Conservation (phyloP, 2,329 filamentous ascomycete genomes). For the Colletotrichum liaoningense region DNA sequence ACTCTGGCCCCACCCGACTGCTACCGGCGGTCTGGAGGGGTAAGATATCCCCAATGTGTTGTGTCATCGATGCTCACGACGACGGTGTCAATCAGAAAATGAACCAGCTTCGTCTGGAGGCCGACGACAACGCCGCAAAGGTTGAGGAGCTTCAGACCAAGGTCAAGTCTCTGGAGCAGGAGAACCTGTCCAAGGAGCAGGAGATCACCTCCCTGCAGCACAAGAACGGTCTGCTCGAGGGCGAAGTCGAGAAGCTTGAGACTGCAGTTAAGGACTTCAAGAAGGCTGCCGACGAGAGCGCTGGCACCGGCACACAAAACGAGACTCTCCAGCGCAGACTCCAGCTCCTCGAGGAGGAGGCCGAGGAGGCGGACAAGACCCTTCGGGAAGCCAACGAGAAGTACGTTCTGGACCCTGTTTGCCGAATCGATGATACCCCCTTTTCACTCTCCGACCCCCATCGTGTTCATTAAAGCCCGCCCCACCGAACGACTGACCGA, state of each 20-base stretch:
- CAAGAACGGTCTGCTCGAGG: conserved; percentile 92
- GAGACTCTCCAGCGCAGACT: conserved; percentile 92
- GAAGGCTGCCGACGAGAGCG: conserved; percentile 84
- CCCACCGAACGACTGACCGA: conserved; percentile 22
- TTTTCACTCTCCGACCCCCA: background rate
- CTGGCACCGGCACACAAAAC: conserved; percentile 86
- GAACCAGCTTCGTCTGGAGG: conserved; percentile 93
- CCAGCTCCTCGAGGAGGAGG: conserved; percentile 97
- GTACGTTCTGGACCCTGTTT: conserved; percentile 66
- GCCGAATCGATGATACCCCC: conserved; percentile 24
- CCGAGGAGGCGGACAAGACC: conserved; percentile 95
- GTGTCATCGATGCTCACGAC: conserved; percentile 34
- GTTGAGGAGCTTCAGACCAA: conserved; percentile 88
- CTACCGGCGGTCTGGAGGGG: conserved; percentile 37
- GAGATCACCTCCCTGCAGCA: conserved; percentile 96
- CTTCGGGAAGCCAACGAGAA: conserved; percentile 98
- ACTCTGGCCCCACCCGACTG: conserved; percentile 40
- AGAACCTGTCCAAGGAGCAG: conserved; percentile 96
- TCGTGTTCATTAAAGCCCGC: conserved; percentile 29
- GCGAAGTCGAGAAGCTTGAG: conserved; percentile 94
- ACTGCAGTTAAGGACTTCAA: conserved; percentile 85
- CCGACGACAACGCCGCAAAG: conserved; percentile 84
- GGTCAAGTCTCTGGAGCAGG: conserved; percentile 92
- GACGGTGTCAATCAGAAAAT: conserved; percentile 76
- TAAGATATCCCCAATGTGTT: conserved; percentile 29